A percentile compares a stretch with the other conserved stretches of the same genome.
Conservation (phyloP, 2,329 filamentous ascomycete species). For the Colletotrichum spaethianum region DNA sequence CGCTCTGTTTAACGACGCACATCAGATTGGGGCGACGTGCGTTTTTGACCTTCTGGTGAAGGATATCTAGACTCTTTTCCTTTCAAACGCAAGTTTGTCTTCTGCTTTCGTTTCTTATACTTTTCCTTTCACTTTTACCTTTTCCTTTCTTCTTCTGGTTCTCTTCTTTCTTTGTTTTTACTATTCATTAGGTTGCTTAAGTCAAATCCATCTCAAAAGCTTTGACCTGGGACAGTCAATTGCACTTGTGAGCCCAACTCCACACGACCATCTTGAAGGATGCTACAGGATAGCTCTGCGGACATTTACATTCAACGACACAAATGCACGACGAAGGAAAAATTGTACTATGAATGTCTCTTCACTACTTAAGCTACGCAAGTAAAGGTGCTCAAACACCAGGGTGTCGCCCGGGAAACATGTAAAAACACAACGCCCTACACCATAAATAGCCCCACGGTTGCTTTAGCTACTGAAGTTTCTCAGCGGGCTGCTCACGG, state of each 20-base stretch:
- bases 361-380: too few relatives aligned
- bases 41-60: background rate
- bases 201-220: background rate
- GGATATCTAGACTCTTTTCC: background rate
- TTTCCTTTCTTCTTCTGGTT: too few relatives aligned
- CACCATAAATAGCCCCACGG: background rate
- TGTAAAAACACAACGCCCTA: background rate
- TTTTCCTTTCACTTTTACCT: too few relatives aligned
- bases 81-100: slow-evolving; percentile 9
- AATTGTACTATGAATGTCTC: background rate
- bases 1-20: background rate
- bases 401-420: background rate
- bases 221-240: background rate
- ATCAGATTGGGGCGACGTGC: background rate
- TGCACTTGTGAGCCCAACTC: background rate
- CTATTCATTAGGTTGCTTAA: background rate
- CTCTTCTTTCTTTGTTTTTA: background rate
- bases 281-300: background rate
- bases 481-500: slow-evolving; percentile 54
- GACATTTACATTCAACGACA: slow-evolving; percentile 50
- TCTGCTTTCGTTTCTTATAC: background rate
- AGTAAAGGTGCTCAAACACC: slow-evolving; percentile 6
- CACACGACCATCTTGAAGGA: background rate
- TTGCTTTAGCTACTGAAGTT: background rate
- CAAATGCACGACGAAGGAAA: background rate